Evolutionary conservation across 108 stramenopile genomes (phyloP), one percentile per base, ranked within the genome.

Genomic region (Ochromonas danica): DNA sequence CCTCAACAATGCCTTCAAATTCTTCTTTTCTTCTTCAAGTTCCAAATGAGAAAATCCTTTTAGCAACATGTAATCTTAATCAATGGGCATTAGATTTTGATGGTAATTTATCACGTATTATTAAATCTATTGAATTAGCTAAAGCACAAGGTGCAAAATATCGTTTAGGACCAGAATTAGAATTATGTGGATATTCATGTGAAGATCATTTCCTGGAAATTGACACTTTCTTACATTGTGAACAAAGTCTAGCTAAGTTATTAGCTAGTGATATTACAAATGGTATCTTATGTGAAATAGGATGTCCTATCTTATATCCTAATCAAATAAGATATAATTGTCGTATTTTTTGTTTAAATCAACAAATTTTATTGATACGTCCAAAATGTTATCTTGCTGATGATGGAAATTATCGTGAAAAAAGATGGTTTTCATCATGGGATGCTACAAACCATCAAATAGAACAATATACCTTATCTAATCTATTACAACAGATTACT

Each of bases 31-130:
- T n/a, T n/a, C n/a, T n/a, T n/a, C n/a, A n/a, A n/a, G 63, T 67
- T 3, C 63, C 3, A 67, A 67, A 36, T 36, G 25, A 67, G 6
- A 6, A 25, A 22, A 67, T 67, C 25, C 3, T 31, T 31, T 25
- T 99, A 28, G 94, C 98, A 42, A 94, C 98, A 22, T 97, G 96
- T 88, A 95, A 95, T 43, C 87, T 99, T 51, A 96, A 99, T 83
- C 97, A 99, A 87, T 97, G 96, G 96, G 93, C 97, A 22, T 87
- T 99, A 41, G 96, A 97, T 84, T 99, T 99, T 89, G 91, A 93
- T 70, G 95, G 95, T 28, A 99, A 99, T 80, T 60, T 92, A 17
- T 81, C 62, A 22, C 43, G 88, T 1, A 92, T 94, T 33, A 71
- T 89, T 22, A 45, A 85, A 43, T 93, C 93, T n/a, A 95, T 95